These are phyloP conservation scores for Hyphodiscus hymeniophilus DNA, from an alignment of 495 filamentous ascomycete genomes.

Conservation along the genomic window DNA sequence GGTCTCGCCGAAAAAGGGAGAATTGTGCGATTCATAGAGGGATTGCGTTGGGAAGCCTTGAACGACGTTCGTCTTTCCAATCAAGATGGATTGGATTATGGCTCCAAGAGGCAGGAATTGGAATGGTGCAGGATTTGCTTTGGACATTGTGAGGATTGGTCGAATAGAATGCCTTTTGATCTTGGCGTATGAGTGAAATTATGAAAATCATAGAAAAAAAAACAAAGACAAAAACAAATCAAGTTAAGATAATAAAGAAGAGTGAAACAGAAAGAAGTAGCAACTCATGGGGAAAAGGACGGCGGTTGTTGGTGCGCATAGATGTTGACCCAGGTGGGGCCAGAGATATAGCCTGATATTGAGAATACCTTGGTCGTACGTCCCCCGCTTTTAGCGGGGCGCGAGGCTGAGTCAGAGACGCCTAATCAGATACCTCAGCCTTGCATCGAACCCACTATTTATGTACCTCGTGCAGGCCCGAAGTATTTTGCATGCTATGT, in stretches of 20 bases:
- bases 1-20: slow-evolving; percentile 80
- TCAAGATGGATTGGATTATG: slow-evolving; percentile 75
- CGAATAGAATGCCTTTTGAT: not conserved
- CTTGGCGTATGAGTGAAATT: too few species aligned
- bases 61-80: slow-evolving; percentile 72
- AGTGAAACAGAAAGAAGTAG: not conserved
- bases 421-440: too few species aligned
- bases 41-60: slow-evolving; percentile 68
- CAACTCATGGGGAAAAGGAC: not conserved
- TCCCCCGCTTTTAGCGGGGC: too few species aligned
- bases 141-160: slow-evolving; percentile 10
- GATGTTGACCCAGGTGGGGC: not conserved
- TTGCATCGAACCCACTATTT: too few species aligned
- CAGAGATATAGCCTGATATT: slow-evolving; percentile 1
- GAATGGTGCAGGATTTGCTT: slow-evolving; percentile 26
- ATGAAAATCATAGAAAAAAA: too few species aligned
- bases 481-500: too few species aligned
- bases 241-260: not conserved
- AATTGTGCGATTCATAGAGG: slow-evolving; percentile 65
- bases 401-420: too few species aligned
- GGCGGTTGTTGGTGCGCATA: not conserved
- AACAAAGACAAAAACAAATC: not conserved
- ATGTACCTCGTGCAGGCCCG: too few species aligned
- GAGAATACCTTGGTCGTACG: not conserved
- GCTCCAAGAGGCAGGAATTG: slow-evolving; percentile 79